Conservation (phyloP, 2,329 filamentous ascomycete genomes). For the Grosmannia serpens region DNA sequence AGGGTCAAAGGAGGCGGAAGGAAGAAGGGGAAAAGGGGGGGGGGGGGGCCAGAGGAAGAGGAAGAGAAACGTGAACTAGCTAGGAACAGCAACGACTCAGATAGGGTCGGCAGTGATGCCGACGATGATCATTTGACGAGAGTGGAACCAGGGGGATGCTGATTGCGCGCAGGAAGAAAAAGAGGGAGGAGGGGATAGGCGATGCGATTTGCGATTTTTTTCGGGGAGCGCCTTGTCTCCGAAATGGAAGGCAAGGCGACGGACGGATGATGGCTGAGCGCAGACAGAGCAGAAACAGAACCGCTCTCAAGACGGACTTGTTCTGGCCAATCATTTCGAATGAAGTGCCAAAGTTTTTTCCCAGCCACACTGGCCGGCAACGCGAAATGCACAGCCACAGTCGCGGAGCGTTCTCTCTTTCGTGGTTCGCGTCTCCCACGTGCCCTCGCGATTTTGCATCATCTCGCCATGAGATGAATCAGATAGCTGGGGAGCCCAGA, state of each 20-base stretch:
- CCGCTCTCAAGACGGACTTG: neutral
- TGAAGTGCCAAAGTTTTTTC: neutral
- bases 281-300: neutral
- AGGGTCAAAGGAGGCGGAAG: neutral
- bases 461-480: too few species aligned
- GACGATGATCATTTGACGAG: neutral
- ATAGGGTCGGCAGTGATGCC: neutral
- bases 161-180: neutral
- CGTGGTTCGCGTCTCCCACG: neutral
- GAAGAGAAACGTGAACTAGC: neutral
- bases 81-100: neutral
- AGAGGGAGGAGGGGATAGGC: neutral
- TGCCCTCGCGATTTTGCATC: neutral
- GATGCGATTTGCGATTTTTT: conserved; percentile 1
- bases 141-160: neutral
- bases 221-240: neutral
- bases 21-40: neutral
- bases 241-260: neutral
- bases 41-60: neutral
- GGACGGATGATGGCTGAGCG: neutral
- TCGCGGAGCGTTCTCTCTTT: neutral
- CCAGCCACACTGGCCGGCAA: neutral
- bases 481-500: too few species aligned
- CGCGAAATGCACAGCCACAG: conserved; percentile 1
- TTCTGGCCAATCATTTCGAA: neutral